Evolutionary conservation across 768 basidiomycete species (phyloP).

Genomic region (Naganishia vaughanmartiniae): DNA sequence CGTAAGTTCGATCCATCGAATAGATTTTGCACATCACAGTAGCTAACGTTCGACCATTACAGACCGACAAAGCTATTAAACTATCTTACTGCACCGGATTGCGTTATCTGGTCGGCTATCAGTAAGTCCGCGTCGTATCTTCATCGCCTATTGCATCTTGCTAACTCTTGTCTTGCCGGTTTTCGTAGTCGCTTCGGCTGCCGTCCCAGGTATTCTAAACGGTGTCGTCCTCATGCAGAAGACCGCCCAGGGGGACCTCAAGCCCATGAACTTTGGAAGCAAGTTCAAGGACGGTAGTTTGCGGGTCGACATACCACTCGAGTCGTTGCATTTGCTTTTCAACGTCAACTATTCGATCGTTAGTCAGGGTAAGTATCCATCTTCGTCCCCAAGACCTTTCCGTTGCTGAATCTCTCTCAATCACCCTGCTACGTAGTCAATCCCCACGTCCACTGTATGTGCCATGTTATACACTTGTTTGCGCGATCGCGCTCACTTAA

Average conservation of each 20-base stretch:
- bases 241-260: constrained; percentile 68
- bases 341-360: constrained; percentile 87
- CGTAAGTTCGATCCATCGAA: constrained; percentile 56
- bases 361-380: constrained; percentile 59
- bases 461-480: not conserved
- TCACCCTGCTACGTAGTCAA: constrained; percentile 59
- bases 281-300: constrained; percentile 90
- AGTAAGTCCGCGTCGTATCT: constrained; percentile 14
- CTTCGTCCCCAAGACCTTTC: not conserved
- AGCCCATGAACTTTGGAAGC: constrained; percentile 93
- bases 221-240: constrained; percentile 96
- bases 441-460: constrained; percentile 63
- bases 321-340: constrained; percentile 60
- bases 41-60: constrained; percentile 53
- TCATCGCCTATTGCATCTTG: constrained; percentile 10
- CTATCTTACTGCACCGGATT: constrained; percentile 87
- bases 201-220: constrained; percentile 91
- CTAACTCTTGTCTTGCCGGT: constrained; percentile 54
- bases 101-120: constrained; percentile 57
- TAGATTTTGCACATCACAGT: not conserved
- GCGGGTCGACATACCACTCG: constrained; percentile 89
- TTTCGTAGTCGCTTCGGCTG: constrained; percentile 83
- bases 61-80: constrained; percentile 88
- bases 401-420: not conserved
- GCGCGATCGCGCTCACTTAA: not conserved